Evolutionary conservation across 306 rosid genomes (phyloP), one percentile per base, ranked within the genome.

Genomic region (Castanea crenata): DNA sequence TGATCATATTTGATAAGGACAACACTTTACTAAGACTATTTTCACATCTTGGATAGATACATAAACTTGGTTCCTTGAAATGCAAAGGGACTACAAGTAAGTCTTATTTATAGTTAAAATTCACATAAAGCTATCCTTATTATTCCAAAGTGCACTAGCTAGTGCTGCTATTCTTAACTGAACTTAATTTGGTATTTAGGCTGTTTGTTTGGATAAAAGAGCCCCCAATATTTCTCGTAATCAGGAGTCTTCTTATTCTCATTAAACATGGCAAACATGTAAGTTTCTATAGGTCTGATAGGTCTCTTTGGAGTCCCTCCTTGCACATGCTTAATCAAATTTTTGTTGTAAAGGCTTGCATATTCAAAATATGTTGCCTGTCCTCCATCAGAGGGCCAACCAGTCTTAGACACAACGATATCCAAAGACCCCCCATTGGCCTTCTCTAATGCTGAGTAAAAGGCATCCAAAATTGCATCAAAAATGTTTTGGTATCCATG

Each of bases 261-360:
- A 55, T 87, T 71, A 82, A 87, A 87, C 85, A 82, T 56, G 55
- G 85, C 63, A 78, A 80, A 85, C 35, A 88, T 11, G 4, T 81
- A 88, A 19, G 91, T 78, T n/a, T 88, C 89, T 6, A 83, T 63
- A 14, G 81, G 62, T 14, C 1, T 68, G 14, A 55, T 75, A 8
- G 74, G 81, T 81, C 32, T 83, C 85, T 83, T 83, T 4, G 87
- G 91, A 25, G 87, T 88, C 55, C 89, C 89, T 9, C 51, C 49
- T 79, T 63, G 75, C 20, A 85, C 86, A 71, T 85, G 88, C 1
- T 63, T 84, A 25, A 25, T 25, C 27, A 25, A 25, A 25, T 0
- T 25, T 25, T 25, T 25, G 27, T 25, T 25, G 1, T 25, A 25
- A 25, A 25, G 27, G 27, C 27, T 25, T 25, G 27, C 27, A 25